Conservation (phyloP, 208 protist species). For the Herpetomonas samuelpessoai region DNA sequence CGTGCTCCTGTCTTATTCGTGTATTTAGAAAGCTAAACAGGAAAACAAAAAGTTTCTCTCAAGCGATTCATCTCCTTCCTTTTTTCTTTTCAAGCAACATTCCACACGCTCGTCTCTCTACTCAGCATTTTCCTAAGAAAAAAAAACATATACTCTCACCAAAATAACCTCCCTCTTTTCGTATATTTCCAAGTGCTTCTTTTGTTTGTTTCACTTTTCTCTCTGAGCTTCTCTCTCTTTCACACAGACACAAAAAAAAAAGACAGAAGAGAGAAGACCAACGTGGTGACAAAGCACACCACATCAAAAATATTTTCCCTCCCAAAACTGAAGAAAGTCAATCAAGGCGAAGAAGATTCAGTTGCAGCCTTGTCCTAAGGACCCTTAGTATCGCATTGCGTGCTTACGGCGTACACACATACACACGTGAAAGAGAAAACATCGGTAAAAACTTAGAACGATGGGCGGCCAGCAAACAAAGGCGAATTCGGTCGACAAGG, state of each 20-base stretch:
- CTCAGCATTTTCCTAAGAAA: constrained; percentile 8
- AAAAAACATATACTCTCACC: background rate
- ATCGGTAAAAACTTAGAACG: background rate
- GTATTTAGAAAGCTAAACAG: constrained; percentile 8
- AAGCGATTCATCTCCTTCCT: constrained; percentile 3
- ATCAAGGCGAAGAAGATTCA: no score
- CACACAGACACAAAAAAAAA: no score
- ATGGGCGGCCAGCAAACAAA: constrained; percentile 20
- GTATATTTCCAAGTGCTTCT: background rate
- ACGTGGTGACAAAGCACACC: no score
- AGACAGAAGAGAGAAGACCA: no score
- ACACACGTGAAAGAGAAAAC: no score
- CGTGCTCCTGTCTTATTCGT: background rate
- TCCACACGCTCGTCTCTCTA: background rate
- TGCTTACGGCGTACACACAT: no score
- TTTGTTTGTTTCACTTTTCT: background rate
- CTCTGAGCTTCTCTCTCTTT: constrained; percentile 1
- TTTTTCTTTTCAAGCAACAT: constrained; percentile 3
- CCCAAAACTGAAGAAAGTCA: no score
- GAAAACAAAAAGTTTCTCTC: background rate
- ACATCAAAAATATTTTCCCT: no score
- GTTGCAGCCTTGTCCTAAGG: no score
- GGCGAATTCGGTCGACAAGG: background rate
- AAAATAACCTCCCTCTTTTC: constrained; percentile 6
- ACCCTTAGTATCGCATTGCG: no score